A percentile compares a stretch with the other conserved stretches of the same genome.
phyloP scores from a whole-genome alignment of 176 grass and related monocot genomes.

The Triticum monococcum region DNA sequence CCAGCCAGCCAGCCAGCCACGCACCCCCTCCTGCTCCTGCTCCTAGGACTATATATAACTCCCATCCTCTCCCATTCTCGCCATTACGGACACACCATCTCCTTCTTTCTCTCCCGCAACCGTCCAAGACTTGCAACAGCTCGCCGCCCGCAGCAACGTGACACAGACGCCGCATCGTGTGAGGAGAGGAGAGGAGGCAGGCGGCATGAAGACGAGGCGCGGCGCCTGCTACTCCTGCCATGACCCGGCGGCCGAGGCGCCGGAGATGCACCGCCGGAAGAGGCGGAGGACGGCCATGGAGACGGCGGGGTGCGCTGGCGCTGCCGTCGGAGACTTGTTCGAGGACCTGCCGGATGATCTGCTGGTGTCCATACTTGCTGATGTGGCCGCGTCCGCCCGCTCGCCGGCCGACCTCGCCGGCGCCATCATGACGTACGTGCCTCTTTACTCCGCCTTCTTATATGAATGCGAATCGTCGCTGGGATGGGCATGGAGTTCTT shows the following conservation, averaged over 20 bases:
- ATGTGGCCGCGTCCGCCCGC: constrained; percentile 52
- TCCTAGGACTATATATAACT: constrained; percentile 39
- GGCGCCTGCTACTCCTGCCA: constrained; percentile 33
- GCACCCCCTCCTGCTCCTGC: background rate
- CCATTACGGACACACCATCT: constrained; percentile 31
- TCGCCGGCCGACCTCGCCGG: constrained; percentile 64
- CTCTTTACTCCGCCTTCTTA: background rate
- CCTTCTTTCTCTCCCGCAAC: background rate
- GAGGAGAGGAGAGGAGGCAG: background rate
- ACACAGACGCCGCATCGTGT: background rate
- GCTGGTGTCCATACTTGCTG: constrained; percentile 57
- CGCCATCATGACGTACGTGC: constrained; percentile 57
- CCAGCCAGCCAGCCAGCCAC: background rate
- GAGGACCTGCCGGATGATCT: constrained; percentile 71
- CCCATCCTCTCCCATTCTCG: background rate
- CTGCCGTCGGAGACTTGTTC: constrained; percentile 37
- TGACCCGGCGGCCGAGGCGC: background rate
- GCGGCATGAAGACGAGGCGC: constrained; percentile 50
- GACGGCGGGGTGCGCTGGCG: background rate
- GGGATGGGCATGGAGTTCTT: background rate
- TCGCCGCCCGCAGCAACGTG: constrained; percentile 2
- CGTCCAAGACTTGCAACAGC: background rate
- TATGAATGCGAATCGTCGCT: background rate
- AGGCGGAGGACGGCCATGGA: constrained; percentile 22
- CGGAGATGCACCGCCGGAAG: constrained; percentile 30